Evolutionary conservation across 768 basidiomycete genomes (phyloP).

Genomic region (Amanita subjunquillea): DNA sequence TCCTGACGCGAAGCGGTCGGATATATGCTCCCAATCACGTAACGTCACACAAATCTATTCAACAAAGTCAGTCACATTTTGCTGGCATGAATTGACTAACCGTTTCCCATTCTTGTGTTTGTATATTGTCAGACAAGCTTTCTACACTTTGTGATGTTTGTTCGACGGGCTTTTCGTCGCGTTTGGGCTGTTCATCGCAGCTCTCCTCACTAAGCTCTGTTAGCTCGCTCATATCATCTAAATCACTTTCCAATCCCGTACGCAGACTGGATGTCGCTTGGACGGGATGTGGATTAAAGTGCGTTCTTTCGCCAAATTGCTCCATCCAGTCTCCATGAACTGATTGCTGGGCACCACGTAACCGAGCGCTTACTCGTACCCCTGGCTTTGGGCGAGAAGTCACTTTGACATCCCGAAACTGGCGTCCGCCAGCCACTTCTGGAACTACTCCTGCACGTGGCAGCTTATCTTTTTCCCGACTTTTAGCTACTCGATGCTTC

Average conservation of each 20-base stretch:
- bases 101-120: slow-evolving; percentile 72
- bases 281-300: neutral
- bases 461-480: slow-evolving; percentile 58
- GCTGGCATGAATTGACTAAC: slow-evolving; percentile 30
- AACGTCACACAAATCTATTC: slow-evolving; percentile 72
- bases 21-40: slow-evolving; percentile 76
- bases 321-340: slow-evolving; percentile 71
- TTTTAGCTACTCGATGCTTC: slow-evolving; percentile 54
- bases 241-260: slow-evolving; percentile 54
- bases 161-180: neutral
- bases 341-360: slow-evolving; percentile 60
- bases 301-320: slow-evolving; percentile 6
- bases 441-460: slow-evolving; percentile 54
- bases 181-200: slow-evolving; percentile 6
- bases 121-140: neutral
- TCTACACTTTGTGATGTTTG: slow-evolving; percentile 3
- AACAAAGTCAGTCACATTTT: neutral
- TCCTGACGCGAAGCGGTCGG: slow-evolving; percentile 64
- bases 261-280: slow-evolving; percentile 14
- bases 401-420: neutral
- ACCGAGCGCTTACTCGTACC: slow-evolving; percentile 55
- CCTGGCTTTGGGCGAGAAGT: slow-evolving; percentile 30
- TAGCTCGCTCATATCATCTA: slow-evolving; percentile 58
- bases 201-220: slow-evolving; percentile 59
- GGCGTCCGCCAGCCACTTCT: slow-evolving; percentile 33